Conservation (phyloP, 2,329 filamentous ascomycete species). For the Fusarium euwallaceae region DNA sequence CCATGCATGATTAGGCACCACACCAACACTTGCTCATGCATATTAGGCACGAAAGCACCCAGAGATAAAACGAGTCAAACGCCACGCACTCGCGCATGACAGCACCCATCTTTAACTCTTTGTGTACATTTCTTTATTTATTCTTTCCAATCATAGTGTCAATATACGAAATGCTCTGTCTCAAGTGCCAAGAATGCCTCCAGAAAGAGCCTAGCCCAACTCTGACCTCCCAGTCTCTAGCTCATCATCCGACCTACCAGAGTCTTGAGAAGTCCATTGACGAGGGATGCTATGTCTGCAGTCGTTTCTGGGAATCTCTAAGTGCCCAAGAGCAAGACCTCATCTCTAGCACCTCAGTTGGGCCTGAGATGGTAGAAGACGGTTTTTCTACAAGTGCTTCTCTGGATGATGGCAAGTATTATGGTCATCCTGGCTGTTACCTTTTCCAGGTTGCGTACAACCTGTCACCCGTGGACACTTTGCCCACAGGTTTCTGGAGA, state of each 20-base stretch:
- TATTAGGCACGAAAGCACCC: background rate
- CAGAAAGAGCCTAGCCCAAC: background rate
- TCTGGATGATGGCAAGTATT: background rate
- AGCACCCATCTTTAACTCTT: background rate
- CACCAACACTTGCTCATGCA: background rate
- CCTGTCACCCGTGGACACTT: background rate
- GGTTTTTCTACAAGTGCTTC: background rate
- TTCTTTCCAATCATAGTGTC: background rate
- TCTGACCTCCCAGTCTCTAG: background rate
- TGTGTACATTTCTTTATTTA: too few species aligned
- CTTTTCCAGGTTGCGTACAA: background rate
- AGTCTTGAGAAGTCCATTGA: background rate
- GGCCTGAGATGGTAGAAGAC: background rate
- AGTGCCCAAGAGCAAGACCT: background rate
- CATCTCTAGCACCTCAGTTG: background rate
- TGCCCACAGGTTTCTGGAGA: background rate
- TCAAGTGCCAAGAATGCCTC: background rate
- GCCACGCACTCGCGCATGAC: background rate
- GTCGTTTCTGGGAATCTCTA: background rate
- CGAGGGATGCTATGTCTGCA: background rate
- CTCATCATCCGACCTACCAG: background rate
- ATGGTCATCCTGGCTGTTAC: background rate
- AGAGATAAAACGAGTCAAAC: background rate
- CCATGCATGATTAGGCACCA: too few species aligned
- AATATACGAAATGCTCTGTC: background rate